These are phyloP conservation scores for Artemisia tridentata DNA, from an alignment of 129 eudicot genomes.

Conservation along the genomic window DNA sequence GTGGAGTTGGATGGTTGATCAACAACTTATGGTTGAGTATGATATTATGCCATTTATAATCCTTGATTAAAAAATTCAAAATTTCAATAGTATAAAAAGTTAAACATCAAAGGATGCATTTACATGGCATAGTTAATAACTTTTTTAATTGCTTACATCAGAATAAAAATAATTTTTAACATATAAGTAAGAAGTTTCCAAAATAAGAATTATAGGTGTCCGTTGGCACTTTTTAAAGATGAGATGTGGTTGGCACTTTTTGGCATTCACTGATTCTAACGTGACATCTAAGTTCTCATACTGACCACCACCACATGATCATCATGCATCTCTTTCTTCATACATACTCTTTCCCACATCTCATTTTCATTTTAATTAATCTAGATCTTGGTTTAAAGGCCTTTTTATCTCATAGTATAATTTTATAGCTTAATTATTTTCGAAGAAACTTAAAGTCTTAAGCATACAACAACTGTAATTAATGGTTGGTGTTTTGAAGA, in stretches of 20 bases:
- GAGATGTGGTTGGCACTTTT: slow-evolving; percentile 27
- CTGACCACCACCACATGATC: slow-evolving; percentile 36
- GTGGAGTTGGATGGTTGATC: slow-evolving; percentile 13
- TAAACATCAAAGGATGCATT: neutral
- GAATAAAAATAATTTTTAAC: neutral
- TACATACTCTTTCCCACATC: slow-evolving; percentile 17
- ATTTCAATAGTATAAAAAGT: neutral
- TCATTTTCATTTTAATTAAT: neutral
- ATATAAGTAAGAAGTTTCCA: neutral
- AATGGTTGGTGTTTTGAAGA: too few relatives aligned
- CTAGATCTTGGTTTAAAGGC: neutral
- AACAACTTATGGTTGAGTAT: neutral
- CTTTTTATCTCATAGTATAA: too few relatives aligned
- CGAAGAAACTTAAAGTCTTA: too few relatives aligned
- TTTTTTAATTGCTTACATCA: neutral
- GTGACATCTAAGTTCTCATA: slow-evolving; percentile 27
- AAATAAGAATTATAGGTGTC: slow-evolving; percentile 13
- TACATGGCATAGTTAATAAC: neutral
- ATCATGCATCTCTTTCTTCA: slow-evolving; percentile 28
- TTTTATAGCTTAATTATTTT: too few relatives aligned
- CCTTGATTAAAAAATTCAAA: neutral
- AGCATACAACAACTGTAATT: too few relatives aligned
- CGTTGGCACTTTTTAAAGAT: slow-evolving; percentile 14
- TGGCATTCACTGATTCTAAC: slow-evolving; percentile 28
- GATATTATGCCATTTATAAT: neutral